phyloP scores from a whole-genome alignment of 129 eudicot species.

The Chrysanthemum seticuspe region DNA sequence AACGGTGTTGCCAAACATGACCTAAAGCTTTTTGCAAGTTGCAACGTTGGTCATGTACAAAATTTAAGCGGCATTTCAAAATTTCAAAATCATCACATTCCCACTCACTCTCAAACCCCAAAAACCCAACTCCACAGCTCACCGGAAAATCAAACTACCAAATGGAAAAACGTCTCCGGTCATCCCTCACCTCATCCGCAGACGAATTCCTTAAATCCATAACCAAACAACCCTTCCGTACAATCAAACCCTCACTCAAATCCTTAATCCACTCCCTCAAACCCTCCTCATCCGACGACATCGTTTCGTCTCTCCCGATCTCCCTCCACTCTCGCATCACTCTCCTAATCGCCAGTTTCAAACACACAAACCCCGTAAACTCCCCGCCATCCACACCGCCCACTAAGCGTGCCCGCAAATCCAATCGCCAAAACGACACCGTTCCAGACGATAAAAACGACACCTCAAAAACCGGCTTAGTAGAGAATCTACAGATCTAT shows the following conservation, averaged over 20 bases:
- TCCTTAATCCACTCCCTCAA: slow-evolving; percentile 56
- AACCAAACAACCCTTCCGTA: slow-evolving; percentile 52
- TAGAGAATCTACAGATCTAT: slow-evolving; percentile 59
- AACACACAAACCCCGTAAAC: slow-evolving; percentile 12
- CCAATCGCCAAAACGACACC: slow-evolving; percentile 44
- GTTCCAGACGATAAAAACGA: slow-evolving; percentile 33
- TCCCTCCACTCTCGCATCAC: slow-evolving; percentile 58
- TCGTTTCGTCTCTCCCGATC: slow-evolving; percentile 56
- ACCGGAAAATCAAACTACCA: not conserved
- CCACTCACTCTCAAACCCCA: not conserved
- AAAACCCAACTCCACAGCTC: not conserved
- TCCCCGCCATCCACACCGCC: slow-evolving; percentile 70
- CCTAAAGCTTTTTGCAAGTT: no score
- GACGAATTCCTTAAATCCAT: slow-evolving; percentile 77
- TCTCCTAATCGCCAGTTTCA: slow-evolving; percentile 45
- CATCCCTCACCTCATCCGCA: slow-evolving; percentile 79
- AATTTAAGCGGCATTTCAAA: no score
- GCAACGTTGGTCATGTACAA: no score
- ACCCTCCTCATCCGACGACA: slow-evolving; percentile 41
- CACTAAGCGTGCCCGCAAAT: slow-evolving; percentile 61
- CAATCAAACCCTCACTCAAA: slow-evolving; percentile 70
- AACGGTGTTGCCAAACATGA: no score
- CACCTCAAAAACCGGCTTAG: slow-evolving; percentile 17
- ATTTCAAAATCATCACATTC: no score
- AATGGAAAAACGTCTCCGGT: slow-evolving; percentile 91